Evolutionary conservation across 257 asterid genomes (phyloP), one percentile per base, ranked within the genome.

Genomic region (Fraxinus pennsylvanica): DNA sequence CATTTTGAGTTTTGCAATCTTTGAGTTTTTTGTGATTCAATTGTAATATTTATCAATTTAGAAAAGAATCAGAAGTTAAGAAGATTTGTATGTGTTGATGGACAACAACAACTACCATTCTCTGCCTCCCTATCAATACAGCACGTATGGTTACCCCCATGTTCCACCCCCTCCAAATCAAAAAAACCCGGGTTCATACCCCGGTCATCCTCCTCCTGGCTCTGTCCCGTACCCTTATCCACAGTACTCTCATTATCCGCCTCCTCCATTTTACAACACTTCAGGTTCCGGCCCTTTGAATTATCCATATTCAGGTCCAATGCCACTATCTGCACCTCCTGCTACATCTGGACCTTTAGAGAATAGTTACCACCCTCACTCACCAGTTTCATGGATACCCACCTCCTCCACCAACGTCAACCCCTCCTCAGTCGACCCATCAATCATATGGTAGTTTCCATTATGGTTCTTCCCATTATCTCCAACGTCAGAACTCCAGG

Each of bases 301-400:
- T 71, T 88, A 89, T 75, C 87, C 81, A 7, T 82, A 88, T 57
- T 75, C 85, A 19, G 75, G 73, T 81, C 84, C 86, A 21, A 71
- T 86, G 6, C 38, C 82, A 8, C 69, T 36, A 63, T 25, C 69
- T 27, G 72, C 87, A 33, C 82, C 86, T 52, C 80, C 68, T 25
- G 27, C 27, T 74, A 76, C 80, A 61, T 77, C 77, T 69, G 84
- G 39, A 36, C 89, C 88, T 63, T 63, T 27, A 63, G 90, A 84
- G 33, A 86, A 90, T 61, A 74, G 76, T 38, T 72, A 90, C 27
- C 68, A 72, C 66, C 52, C 94, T 63, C 35, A 63, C 10, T 29
- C 88, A 91, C 76, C 91, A 80, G 6, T 77, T 91, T 74, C 85
- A 78, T 39, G 89, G 80, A 17, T 92, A 92, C 75, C 82, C 87